Base-by-base conservation (phyloP, 164 flowering plant species). In the Brasenia schreberi region DNA sequence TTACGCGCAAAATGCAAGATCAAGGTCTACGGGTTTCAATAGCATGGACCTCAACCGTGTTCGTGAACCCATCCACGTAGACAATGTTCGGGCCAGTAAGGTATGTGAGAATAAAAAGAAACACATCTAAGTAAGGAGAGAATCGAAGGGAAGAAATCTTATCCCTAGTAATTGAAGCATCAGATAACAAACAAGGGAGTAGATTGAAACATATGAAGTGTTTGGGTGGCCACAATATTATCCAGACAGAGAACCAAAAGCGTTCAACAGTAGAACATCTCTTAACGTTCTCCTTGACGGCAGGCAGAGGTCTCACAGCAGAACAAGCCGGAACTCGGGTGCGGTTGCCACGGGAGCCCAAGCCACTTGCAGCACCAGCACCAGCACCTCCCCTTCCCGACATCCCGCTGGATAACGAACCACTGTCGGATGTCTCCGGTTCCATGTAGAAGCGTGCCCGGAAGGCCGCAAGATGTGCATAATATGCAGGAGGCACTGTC, bases 401-500 rank as follows among this genome's bases (percentile, higher is more conserved):
- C 18, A 75, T 75, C 6, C 84, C 85, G 61, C 88, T 88, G 0
- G 81, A 67, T 81, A 85, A 72, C 16, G 91, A 86, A 5, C 95
- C 91, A 65, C 87, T 83, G 68, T 85, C 91, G 0, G 91, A 88
- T 1, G 87, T 79, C 75, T 88, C 90, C 3, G 92, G 92, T 52
- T 88, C 96, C 96, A 88, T 80, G 64, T 86, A 88, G 66, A 88
- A 88, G 0, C 90, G 85, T 10, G 96, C 96, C 39, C 96, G 80
- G 64, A 86, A 86, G 0, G 96, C 96, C 53, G 92, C 92, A 1
- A 86, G 79, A 73, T 88, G 96, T 0, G 96, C 96, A 71, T 88
- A 88, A 66, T 88, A 86, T 1, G 92, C 96, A 0, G 96, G 96
- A 1, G 96, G 96, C n/a, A 88, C 96, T 88, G 85, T 64, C 39